Conservation (phyloP, 495 filamentous ascomycete species). For the Penicillium steckii region DNA sequence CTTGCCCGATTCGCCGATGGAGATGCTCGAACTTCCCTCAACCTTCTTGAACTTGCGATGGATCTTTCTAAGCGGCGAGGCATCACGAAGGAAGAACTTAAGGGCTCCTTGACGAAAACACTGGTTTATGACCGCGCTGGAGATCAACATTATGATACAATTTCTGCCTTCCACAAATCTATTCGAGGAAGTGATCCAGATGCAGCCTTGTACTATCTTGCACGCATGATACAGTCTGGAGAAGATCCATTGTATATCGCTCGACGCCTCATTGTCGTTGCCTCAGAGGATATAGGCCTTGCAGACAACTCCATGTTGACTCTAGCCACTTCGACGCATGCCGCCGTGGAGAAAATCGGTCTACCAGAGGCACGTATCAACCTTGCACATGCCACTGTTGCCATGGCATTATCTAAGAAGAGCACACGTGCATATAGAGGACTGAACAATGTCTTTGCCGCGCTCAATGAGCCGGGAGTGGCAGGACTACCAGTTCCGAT, state of each 20-base stretch:
- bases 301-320: conserved; percentile 84
- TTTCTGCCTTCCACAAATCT: conserved; percentile 95
- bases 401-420: conserved; percentile 79
- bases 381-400: conserved; percentile 81
- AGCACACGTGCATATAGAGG: conserved; percentile 83
- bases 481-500: conserved; percentile 78
- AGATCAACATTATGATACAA: conserved; percentile 93
- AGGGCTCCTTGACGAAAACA: conserved; percentile 79
- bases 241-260: conserved; percentile 94
- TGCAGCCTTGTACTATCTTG: conserved; percentile 88
- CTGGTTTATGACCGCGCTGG: conserved; percentile 92
- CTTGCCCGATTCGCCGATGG: conserved; percentile 85
- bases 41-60: conserved; percentile 86
- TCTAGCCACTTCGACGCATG: conserved; percentile 80
- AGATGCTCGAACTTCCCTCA: conserved; percentile 88
- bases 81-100: conserved; percentile 66
- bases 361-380: conserved; percentile 94
- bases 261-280: conserved; percentile 85
- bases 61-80: conserved; percentile 52
- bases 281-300: conserved; percentile 87
- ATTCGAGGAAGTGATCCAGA: conserved; percentile 84
- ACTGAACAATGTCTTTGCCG: conserved; percentile 72
- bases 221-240: conserved; percentile 92
- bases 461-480: conserved; percentile 74
- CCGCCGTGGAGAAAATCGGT: conserved; percentile 84